These are phyloP conservation scores for Andrographis paniculata DNA, from an alignment of 305 asterid genomes.

Conservation along the genomic window DNA sequence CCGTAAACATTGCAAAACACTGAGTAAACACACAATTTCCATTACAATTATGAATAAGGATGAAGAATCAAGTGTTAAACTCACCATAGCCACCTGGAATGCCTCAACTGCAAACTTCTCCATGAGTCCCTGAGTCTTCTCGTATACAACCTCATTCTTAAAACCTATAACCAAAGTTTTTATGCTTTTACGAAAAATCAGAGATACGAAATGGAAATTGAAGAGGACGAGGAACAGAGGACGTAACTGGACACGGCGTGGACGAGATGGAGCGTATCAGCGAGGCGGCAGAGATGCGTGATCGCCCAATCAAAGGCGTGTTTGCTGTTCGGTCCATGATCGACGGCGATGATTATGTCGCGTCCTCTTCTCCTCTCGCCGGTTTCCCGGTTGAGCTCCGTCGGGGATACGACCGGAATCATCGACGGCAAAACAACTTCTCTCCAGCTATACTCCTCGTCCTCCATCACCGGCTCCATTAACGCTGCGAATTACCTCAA, in stretches of 20 bases:
- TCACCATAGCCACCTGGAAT: slow-evolving; percentile 76
- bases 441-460: slow-evolving; percentile 73
- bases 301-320: slow-evolving; percentile 93
- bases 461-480: slow-evolving; percentile 69
- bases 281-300: slow-evolving; percentile 82
- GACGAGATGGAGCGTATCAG: slow-evolving; percentile 76
- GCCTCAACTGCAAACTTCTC: slow-evolving; percentile 86
- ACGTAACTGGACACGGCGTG: slow-evolving; percentile 55
- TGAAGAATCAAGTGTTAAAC: no score
- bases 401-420: slow-evolving; percentile 47
- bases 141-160: slow-evolving; percentile 52
- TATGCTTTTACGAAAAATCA: neutral
- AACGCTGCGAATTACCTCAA: neutral
- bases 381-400: slow-evolving; percentile 63
- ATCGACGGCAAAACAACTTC: slow-evolving; percentile 61
- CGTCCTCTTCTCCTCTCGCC: slow-evolving; percentile 87
- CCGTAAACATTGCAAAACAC: no score
- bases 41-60: neutral
- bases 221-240: neutral
- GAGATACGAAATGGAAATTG: neutral
- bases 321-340: slow-evolving; percentile 86
- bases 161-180: slow-evolving; percentile 27
- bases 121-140: slow-evolving; percentile 60
- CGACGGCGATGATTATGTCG: slow-evolving; percentile 62
- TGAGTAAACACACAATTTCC: neutral